A percentile compares a stretch with the other conserved stretches of the same genome.
Conservation (phyloP, 768 basidiomycete species). For the Agaricus subrufescens region DNA sequence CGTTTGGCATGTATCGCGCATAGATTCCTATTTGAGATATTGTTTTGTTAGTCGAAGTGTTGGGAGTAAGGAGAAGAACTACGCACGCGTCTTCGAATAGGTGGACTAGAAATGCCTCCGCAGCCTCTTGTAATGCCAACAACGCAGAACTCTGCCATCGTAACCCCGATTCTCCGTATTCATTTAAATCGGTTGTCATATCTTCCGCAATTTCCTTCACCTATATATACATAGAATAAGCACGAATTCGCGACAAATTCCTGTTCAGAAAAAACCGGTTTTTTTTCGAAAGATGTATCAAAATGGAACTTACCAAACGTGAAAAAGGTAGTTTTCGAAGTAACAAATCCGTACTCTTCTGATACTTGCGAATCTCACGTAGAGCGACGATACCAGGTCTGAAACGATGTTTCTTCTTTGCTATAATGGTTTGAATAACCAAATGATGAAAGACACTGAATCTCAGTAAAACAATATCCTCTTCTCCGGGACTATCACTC, state of each 20-base stretch:
- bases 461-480: background rate
- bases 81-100: conserved; percentile 93
- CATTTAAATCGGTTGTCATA: conserved; percentile 76
- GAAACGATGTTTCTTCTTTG: conserved; percentile 59
- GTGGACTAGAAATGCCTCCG: conserved; percentile 92
- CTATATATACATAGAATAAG: conserved; percentile 31
- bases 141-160: conserved; percentile 97
- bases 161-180: conserved; percentile 53
- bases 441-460: too few species aligned
- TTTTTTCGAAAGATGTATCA: too few species aligned
- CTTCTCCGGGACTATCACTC: background rate
- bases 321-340: conserved; percentile 88
- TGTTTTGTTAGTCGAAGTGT: conserved; percentile 2
- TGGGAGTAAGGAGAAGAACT: conserved; percentile 31
- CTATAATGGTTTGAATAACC: conserved; percentile 3
- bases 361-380: conserved; percentile 91
- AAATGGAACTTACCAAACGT: conserved; percentile 62
- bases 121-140: conserved; percentile 92
- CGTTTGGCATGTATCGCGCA: conserved; percentile 98
- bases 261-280: too few species aligned
- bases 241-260: background rate
- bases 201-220: conserved; percentile 94
- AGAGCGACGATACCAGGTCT: conserved; percentile 89
- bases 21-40: conserved; percentile 57
- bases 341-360: conserved; percentile 87